A percentile compares a stretch with the other conserved stretches of the same genome.
Conservation (phyloP, 495 filamentous ascomycete species). For the Chaetomium cochliodes region DNA sequence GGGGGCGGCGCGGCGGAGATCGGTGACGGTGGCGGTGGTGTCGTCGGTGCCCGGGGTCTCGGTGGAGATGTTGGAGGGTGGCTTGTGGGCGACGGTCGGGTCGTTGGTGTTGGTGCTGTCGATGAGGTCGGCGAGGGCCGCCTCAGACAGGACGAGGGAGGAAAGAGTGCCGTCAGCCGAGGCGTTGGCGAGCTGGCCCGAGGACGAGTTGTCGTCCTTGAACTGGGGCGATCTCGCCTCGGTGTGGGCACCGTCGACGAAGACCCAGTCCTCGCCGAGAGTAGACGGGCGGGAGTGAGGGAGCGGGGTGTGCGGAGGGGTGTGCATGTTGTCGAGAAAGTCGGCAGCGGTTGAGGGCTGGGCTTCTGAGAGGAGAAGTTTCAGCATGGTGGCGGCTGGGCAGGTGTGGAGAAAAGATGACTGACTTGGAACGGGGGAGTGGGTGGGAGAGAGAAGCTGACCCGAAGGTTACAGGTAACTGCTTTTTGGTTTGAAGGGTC, state of each 20-base stretch:
- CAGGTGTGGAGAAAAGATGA: neutral
- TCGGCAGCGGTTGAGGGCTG: no score
- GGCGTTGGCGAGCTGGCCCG: slow-evolving; percentile 22
- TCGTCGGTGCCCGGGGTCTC: slow-evolving; percentile 19
- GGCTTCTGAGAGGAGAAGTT: no score
- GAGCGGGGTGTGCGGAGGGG: neutral
- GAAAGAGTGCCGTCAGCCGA: slow-evolving; percentile 5
- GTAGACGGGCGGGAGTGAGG: neutral
- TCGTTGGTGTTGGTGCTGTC: neutral
- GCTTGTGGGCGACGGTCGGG: neutral
- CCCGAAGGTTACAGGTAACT: neutral
- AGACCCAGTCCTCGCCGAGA: slow-evolving; percentile 13
- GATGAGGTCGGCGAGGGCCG: neutral
- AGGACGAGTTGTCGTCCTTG: slow-evolving; percentile 36
- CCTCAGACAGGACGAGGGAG: neutral
- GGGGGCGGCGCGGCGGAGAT: neutral
- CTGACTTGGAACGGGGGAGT: neutral
- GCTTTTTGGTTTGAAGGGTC: neutral
- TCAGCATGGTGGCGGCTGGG: neutral
- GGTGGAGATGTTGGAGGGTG: slow-evolving; percentile 19
- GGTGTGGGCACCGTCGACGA: slow-evolving; percentile 23
- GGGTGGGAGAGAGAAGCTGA: neutral
- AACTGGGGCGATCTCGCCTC: slow-evolving; percentile 28
- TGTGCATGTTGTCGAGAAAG: neutral
- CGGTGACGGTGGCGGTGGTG: slow-evolving; percentile 12